phyloP scores from a whole-genome alignment of 129 eudicot species.

The Centrapalus pauciflorus region DNA sequence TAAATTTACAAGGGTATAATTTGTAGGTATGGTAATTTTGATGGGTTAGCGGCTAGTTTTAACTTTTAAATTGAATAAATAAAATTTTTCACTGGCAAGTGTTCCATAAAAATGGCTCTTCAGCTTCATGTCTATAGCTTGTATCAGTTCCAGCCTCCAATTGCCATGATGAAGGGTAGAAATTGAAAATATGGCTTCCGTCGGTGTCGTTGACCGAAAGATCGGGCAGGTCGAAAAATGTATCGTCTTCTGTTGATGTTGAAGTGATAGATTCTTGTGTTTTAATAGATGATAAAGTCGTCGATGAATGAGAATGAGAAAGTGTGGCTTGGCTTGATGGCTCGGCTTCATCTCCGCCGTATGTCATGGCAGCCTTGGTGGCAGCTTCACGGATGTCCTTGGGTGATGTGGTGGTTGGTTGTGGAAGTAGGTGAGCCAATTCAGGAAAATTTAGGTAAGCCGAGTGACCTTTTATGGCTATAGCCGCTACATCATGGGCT shows the following conservation, averaged over 20 bases:
- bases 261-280: slow-evolving; percentile 35
- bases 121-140: slow-evolving; percentile 37
- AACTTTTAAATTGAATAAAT: too few species aligned
- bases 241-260: slow-evolving; percentile 32
- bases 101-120: slow-evolving; percentile 53
- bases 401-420: slow-evolving; percentile 54
- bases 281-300: slow-evolving; percentile 29
- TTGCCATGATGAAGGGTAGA: slow-evolving; percentile 45
- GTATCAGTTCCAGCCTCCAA: slow-evolving; percentile 46
- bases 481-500: slow-evolving; percentile 79
- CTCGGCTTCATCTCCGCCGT: slow-evolving; percentile 4
- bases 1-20: not conserved
- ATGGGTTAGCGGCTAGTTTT: slow-evolving; percentile 1
- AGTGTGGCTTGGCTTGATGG: slow-evolving; percentile 28
- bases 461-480: slow-evolving; percentile 67
- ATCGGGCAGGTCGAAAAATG: slow-evolving; percentile 62
- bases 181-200: slow-evolving; percentile 24
- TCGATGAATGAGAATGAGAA: slow-evolving; percentile 38
- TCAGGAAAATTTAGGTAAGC: slow-evolving; percentile 67
- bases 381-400: slow-evolving; percentile 79
- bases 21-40: slow-evolving; percentile 1
- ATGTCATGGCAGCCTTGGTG: slow-evolving; percentile 44
- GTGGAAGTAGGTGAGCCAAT: slow-evolving; percentile 48
- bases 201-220: slow-evolving; percentile 30
- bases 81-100: slow-evolving; percentile 8